Base-by-base conservation (phyloP, 2,329 filamentous ascomycete genomes). In the Aspergillus sp. region DNA sequence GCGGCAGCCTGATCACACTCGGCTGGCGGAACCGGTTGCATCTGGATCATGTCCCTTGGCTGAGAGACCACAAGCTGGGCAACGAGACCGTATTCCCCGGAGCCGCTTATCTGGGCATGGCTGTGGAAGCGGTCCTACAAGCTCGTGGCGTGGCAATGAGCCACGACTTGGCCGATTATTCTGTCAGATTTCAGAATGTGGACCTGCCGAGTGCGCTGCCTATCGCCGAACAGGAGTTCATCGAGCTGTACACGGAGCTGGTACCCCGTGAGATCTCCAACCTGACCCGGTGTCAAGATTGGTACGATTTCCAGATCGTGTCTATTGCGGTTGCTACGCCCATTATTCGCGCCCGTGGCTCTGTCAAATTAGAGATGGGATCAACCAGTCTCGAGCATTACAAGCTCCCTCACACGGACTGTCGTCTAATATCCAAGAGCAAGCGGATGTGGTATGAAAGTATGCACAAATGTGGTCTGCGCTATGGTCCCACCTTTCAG, bases 21-120 rank as follows among this genome's bases (percentile, higher is more conserved):
- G 13, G 41, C 7, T 47, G 42, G 42, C n/a, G 42, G 10, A 59
- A 59, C 10, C n/a, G 3, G 6, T 41, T 59, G 77, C 76, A 65
- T 75, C 1, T 77, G 11, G 39, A 19, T 17, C 21, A 64, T 48
- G 47, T 54, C 5, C 53, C 62, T 3, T 84, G 82, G 82, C 55
- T 83, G 1, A 61, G 63, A 0, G 77, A 81, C 49, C 80, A 59
- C 19, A 23, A 27, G 19, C 39, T 58, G 48, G 56, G 48, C 3
- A 2, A 13, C 5, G 36, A 52, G 5, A 21, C 38, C 15, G 11
- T 58, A 2, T 30, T 58, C 8, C 56, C 56, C 8, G 56, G 8
- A 5, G 19, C 56, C 8, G 56, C 11, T 5, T 52, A 32, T 25
- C 2, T 42, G 3, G 17, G 47, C 8, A 58, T 58, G 25, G 57